Conservation (phyloP, 2,329 filamentous ascomycete genomes). For the Pseudogymnoascus sp. region DNA sequence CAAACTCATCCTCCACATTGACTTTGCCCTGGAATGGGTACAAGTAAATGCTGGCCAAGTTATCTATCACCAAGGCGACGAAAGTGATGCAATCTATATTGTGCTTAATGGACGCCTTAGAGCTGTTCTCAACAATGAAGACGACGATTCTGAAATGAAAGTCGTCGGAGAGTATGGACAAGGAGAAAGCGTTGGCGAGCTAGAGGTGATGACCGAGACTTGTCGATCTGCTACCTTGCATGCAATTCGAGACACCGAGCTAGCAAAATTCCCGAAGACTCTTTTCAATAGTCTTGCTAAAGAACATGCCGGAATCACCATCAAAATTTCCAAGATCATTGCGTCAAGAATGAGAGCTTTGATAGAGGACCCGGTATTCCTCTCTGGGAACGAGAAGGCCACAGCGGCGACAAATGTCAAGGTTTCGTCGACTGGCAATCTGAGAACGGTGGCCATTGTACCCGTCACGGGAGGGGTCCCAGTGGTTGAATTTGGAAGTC, state of each 20-base stretch:
- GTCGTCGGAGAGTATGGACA: slow-evolving; percentile 91
- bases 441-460: slow-evolving; percentile 85
- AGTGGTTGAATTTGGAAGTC: slow-evolving; percentile 88
- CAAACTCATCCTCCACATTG: slow-evolving; percentile 85
- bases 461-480: slow-evolving; percentile 88
- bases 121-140: slow-evolving; percentile 71
- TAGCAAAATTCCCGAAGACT: slow-evolving; percentile 91
- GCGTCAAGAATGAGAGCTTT: slow-evolving; percentile 87
- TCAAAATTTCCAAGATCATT: slow-evolving; percentile 98
- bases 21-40: slow-evolving; percentile 97
- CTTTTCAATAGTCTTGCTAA: slow-evolving; percentile 96
- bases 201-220: slow-evolving; percentile 95
- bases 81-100: slow-evolving; percentile 97
- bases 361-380: slow-evolving; percentile 69
- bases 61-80: slow-evolving; percentile 86
- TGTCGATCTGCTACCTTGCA: slow-evolving; percentile 84
- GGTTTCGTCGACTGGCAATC: slow-evolving; percentile 79
- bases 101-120: slow-evolving; percentile 89
- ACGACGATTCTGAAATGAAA: slow-evolving; percentile 61
- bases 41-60: slow-evolving; percentile 94
- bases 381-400: slow-evolving; percentile 55
- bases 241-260: slow-evolving; percentile 90
- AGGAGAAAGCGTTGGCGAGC: slow-evolving; percentile 92
- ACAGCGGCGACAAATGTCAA: slow-evolving; percentile 54
- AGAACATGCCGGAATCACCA: slow-evolving; percentile 95